phyloP scores from a whole-genome alignment of 306 rosid species.

The Malus asiatica region DNA sequence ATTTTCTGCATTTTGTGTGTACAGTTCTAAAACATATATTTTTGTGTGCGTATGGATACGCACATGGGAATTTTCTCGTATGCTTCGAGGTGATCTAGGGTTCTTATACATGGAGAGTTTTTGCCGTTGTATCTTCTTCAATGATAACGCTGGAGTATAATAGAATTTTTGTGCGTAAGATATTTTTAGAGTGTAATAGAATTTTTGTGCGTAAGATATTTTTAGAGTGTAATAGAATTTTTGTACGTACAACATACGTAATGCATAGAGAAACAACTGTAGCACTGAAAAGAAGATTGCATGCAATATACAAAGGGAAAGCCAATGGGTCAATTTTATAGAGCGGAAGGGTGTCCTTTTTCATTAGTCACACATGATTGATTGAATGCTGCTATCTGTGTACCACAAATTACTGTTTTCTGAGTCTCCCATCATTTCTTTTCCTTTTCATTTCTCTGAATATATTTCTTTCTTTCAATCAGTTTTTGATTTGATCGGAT shows the following conservation, averaged over 20 bases:
- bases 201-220: too few species aligned
- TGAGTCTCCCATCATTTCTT: constrained; percentile 1
- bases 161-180: too few species aligned
- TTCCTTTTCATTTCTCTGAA: neutral
- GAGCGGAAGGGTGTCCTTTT: constrained; percentile 14
- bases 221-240: neutral
- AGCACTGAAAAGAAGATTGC: constrained; percentile 39
- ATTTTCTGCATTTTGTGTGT: too few species aligned
- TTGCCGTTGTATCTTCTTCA: too few species aligned
- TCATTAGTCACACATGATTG: constrained; percentile 45
- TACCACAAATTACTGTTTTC: constrained; percentile 11
- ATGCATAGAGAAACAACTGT: neutral
- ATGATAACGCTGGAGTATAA: too few species aligned
- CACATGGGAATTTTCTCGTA: neutral
- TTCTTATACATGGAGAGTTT: too few species aligned
- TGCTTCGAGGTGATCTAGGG: too few species aligned
- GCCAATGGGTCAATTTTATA: constrained; percentile 13
- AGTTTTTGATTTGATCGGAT: constrained; percentile 55
- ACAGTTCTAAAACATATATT: too few species aligned
- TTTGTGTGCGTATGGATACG: neutral
- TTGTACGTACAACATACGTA: neutral
- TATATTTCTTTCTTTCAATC: constrained; percentile 11
- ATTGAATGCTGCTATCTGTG: constrained; percentile 44
- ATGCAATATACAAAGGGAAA: constrained; percentile 24
- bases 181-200: too few species aligned